Evolutionary conservation across 176 grass and related monocot genomes (phyloP).

Genomic region (Carex scoparia): DNA sequence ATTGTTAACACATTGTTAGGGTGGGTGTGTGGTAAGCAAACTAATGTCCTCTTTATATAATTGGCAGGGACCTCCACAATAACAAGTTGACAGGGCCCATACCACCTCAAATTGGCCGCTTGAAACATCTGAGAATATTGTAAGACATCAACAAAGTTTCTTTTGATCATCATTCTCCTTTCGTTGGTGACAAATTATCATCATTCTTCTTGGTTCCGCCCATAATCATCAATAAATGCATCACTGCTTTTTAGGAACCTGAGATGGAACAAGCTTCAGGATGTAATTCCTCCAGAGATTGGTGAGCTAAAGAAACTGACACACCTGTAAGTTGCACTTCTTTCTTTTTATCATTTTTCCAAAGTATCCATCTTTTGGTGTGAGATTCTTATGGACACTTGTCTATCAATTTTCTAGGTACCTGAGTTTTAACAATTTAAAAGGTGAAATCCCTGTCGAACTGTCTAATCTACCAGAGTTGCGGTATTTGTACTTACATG

Average conservation of each 20-base stretch:
- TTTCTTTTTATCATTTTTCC: neutral
- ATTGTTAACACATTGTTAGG: neutral
- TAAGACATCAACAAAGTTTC: slow-evolving; percentile 29
- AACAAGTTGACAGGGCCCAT: slow-evolving; percentile 99
- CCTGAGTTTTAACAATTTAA: slow-evolving; percentile 96
- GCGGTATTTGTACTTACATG: slow-evolving; percentile 85
- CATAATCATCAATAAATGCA: neutral
- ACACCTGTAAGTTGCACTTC: slow-evolving; percentile 60
- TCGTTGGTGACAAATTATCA: neutral
- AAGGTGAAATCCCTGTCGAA: slow-evolving; percentile 92
- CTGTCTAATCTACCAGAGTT: slow-evolving; percentile 82
- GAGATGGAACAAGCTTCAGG: slow-evolving; percentile 99
- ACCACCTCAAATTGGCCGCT: slow-evolving; percentile 77
- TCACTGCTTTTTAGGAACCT: slow-evolving; percentile 54
- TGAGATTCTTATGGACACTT: neutral
- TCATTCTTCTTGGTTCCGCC: slow-evolving; percentile 25
- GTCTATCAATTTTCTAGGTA: slow-evolving; percentile 53
- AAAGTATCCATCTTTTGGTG: neutral
- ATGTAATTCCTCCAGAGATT: slow-evolving; percentile 86
- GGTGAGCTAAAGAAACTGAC: slow-evolving; percentile 86
- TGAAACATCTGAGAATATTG: slow-evolving; percentile 93
- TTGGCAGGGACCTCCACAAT: slow-evolving; percentile 91
- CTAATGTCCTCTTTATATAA: slow-evolving; percentile 2
- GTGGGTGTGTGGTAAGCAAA: neutral
- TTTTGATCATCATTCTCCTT: slow-evolving; percentile 2